A percentile compares a stretch with the other conserved stretches of the same genome.
Conservation (phyloP, 1,139 yeast genomes). For the Kodamaea ohmeri region DNA sequence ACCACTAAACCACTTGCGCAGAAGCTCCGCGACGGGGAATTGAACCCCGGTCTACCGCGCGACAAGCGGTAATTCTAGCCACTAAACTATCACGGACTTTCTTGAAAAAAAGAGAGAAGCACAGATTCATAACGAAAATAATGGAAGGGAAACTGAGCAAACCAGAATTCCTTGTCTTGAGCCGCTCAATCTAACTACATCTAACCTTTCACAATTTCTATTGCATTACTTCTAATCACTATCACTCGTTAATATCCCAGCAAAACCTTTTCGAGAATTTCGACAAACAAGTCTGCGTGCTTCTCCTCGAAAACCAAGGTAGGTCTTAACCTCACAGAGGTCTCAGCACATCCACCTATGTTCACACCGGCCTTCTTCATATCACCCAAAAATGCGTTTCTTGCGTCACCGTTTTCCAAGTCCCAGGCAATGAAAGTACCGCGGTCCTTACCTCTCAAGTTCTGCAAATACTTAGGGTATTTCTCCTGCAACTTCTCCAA, state of each 20-base stretch:
- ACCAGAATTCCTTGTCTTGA: too few species aligned
- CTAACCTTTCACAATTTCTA: too few species aligned
- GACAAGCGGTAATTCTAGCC: slow-evolving; percentile 50
- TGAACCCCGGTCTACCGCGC: slow-evolving; percentile 71
- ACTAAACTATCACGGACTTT: slow-evolving; percentile 45
- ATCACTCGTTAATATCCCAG: too few species aligned
- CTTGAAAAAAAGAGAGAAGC: slow-evolving; percentile 1
- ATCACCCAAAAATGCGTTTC: slow-evolving; percentile 57
- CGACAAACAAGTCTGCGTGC: slow-evolving; percentile 67
- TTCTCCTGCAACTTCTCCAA: slow-evolving; percentile 50
- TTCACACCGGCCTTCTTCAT: slow-evolving; percentile 65
- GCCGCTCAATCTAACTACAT: too few species aligned
- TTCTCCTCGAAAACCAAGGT: slow-evolving; percentile 69
- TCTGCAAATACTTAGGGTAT: slow-evolving; percentile 49
- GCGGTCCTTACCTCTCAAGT: slow-evolving; percentile 70
- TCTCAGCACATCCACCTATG: slow-evolving; percentile 79
- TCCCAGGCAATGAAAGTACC: slow-evolving; percentile 85
- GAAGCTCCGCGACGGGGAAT: slow-evolving; percentile 64
- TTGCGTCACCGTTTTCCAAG: slow-evolving; percentile 47
- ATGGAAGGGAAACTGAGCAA: not conserved
- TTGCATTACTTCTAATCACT: slow-evolving; percentile 20
- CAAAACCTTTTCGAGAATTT: slow-evolving; percentile 47
- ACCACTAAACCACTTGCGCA: slow-evolving; percentile 8
- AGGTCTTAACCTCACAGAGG: slow-evolving; percentile 75
- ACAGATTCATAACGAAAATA: not conserved